Base-by-base conservation (phyloP, 208 protist genomes). In the Lotmaria passim region DNA sequence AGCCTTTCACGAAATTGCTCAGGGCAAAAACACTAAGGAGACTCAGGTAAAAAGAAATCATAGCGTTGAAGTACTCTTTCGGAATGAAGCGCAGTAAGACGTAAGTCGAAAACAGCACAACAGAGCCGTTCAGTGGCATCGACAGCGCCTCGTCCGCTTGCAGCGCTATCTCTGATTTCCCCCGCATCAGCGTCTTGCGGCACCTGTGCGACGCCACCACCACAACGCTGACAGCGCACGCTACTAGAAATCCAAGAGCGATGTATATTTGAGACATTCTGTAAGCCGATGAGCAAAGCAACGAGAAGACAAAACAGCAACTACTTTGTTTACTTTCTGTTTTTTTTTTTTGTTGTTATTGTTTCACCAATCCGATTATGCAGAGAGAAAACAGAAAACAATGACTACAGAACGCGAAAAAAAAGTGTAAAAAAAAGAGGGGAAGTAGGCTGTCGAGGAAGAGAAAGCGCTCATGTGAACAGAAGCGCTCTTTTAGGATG, bases 11-110 rank as follows among this genome's bases (percentile, higher is more conserved):
- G 61, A 96, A 91, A 19, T 12, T 44, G n/a, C 70, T 75, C 14
- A 96, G 57, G n/a, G 82, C 78, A 57, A 93, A 91, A 19, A 93
- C 67, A 46, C 83, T 84, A 30, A 92, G 23, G 23, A 85, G n/a
- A 47, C 83, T 82, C 28, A 97, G 68, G 65, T 93, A 95, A 17
- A 90, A 82, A 5, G 79, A 91, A 21, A 93, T 72, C 38, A 96
- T 12, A 1, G 73, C 58, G 65, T 88, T 94, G 46, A 97, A 77
- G 36, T 86, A 85, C 41, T 90, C 81, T 63, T 85, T 85, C 12
- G 93, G 90, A 69, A 96, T 74, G 69, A 93, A 95, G 23, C 85
- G 85, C 30, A 96, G 61, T 21, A 86, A 47, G 14, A 95, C 80
- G 78, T 93, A 97, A 17, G 90, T 23, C 19, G 75, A 70, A 56